phyloP scores from a whole-genome alignment of 768 basidiomycete genomes.

The Pholiota microspora region DNA sequence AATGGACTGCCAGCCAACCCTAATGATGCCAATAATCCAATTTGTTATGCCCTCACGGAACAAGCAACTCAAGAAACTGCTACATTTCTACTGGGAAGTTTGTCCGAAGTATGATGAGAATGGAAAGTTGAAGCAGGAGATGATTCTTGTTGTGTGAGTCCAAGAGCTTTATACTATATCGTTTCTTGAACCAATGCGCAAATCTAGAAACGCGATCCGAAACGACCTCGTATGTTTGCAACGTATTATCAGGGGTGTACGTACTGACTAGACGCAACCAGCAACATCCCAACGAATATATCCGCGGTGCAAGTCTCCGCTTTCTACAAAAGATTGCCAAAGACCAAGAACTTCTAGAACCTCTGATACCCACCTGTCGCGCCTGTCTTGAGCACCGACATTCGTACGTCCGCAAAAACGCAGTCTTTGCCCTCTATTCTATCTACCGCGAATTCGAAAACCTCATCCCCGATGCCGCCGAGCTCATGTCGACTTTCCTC shows the following conservation, averaged over 20 bases:
- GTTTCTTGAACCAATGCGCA: constrained; percentile 9
- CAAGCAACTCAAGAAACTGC: constrained; percentile 95
- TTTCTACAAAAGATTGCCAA: constrained; percentile 95
- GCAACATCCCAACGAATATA: constrained; percentile 99
- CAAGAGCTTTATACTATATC: background rate
- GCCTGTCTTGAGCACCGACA: constrained; percentile 96
- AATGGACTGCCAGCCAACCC: constrained; percentile 55
- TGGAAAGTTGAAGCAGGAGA: constrained; percentile 98
- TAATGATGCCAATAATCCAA: constrained; percentile 99
- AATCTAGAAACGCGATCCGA: constrained; percentile 85
- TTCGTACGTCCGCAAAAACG: constrained; percentile 97
- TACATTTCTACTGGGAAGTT: constrained; percentile 96
- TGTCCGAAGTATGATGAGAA: constrained; percentile 97
- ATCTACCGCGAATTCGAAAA: constrained; percentile 94
- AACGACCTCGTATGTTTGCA: constrained; percentile 80
- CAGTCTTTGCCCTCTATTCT: constrained; percentile 92
- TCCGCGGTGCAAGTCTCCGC: constrained; percentile 94
- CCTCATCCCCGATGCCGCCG: constrained; percentile 94
- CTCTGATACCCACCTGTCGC: constrained; percentile 90
- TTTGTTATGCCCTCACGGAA: constrained; percentile 93
- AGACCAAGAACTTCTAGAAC: constrained; percentile 93
- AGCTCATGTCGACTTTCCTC: constrained; percentile 94
- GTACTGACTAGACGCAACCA: constrained; percentile 26
- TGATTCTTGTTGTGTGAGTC: constrained; percentile 97
- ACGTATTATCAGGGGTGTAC: constrained; percentile 6